Evolutionary conservation across 306 rosid species (phyloP).

Genomic region (Castanea crenata): DNA sequence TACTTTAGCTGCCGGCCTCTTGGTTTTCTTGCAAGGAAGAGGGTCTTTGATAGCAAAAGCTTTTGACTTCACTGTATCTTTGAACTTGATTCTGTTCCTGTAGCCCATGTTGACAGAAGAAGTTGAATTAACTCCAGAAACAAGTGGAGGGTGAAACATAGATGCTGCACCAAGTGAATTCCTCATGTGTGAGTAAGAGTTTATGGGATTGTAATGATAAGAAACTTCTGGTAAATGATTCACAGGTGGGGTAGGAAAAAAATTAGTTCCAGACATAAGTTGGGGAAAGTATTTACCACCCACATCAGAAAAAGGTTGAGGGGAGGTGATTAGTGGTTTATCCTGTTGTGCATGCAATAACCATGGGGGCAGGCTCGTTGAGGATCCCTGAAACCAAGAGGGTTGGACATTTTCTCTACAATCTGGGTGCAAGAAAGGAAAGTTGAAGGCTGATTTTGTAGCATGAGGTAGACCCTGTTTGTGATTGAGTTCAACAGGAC

Average conservation of each 20-base stretch:
- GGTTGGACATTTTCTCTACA: conserved; percentile 45
- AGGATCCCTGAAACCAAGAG: conserved; percentile 51
- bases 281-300: conserved; percentile 44
- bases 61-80: conserved; percentile 53
- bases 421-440: conserved; percentile 67
- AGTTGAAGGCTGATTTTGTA: conserved; percentile 47
- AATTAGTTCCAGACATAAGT: conserved; percentile 40
- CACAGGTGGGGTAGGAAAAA: conserved; percentile 35
- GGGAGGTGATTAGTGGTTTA: conserved; percentile 31
- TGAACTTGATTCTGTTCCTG: conserved; percentile 35
- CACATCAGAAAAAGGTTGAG: conserved; percentile 39
- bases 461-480: conserved; percentile 42
- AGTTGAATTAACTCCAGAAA: conserved; percentile 30
- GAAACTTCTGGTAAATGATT: conserved; percentile 45
- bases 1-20: conserved; percentile 36
- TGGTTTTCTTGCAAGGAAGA: conserved; percentile 45
- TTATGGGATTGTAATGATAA: conserved; percentile 37
- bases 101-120: conserved; percentile 32
- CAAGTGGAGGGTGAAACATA: conserved; percentile 40
- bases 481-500: conserved; percentile 45
- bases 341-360: conserved; percentile 53
- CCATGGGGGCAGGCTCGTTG: conserved; percentile 55
- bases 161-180: conserved; percentile 34
- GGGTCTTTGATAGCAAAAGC: conserved; percentile 40
- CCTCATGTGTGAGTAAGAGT: conserved; percentile 44